Conservation (phyloP, 768 basidiomycete genomes). For the Rubroboletus pulcherrimus region DNA sequence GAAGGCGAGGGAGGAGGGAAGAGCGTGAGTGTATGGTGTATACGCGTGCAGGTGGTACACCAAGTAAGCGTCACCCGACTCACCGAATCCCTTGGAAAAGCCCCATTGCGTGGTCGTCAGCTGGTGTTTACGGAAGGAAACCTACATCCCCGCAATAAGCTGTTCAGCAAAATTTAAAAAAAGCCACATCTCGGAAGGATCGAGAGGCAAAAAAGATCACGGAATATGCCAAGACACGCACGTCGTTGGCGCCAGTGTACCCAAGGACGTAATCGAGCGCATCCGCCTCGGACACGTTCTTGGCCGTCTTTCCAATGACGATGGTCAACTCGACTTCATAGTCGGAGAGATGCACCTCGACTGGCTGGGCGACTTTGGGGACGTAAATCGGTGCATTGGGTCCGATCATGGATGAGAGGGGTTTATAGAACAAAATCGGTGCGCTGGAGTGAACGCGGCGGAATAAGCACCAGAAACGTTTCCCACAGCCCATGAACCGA, state of each 20-base stretch:
- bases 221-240: slow-evolving; percentile 25
- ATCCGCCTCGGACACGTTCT: slow-evolving; percentile 73
- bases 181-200: neutral
- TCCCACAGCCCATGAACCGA: too few relatives aligned
- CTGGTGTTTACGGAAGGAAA: slow-evolving; percentile 83
- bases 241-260: slow-evolving; percentile 80
- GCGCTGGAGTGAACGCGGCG: slow-evolving; percentile 37
- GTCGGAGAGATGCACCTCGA: slow-evolving; percentile 67
- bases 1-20: too few relatives aligned
- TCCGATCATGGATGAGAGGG: slow-evolving; percentile 63
- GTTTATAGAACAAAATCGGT: slow-evolving; percentile 80
- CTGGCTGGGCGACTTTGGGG: slow-evolving; percentile 66
- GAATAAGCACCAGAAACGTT: neutral
- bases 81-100: slow-evolving; percentile 85
- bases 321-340: slow-evolving; percentile 81
- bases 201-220: neutral
- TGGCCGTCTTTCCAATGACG: slow-evolving; percentile 78
- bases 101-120: slow-evolving; percentile 80
- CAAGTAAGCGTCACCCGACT: slow-evolving; percentile 9
- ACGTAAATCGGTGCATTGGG: slow-evolving; percentile 63
- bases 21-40: too few relatives aligned
- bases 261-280: slow-evolving; percentile 85
- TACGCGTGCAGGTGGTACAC: too few relatives aligned
- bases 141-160: slow-evolving; percentile 16
- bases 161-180: neutral